phyloP scores from a whole-genome alignment of 495 filamentous ascomycete genomes.

The Viridothelium virens region DNA sequence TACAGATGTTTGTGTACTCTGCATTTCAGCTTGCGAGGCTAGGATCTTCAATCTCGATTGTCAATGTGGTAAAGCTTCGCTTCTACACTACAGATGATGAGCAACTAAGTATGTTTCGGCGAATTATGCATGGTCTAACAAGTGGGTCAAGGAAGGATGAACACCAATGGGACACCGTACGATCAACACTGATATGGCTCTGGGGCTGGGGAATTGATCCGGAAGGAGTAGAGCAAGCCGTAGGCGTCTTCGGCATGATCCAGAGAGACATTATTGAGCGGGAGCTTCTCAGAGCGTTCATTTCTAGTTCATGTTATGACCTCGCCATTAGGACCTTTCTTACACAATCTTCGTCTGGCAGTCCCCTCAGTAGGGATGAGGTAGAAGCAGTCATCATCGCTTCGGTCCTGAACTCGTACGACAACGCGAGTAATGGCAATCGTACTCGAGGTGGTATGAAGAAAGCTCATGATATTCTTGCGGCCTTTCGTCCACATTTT shows the following conservation, averaged over 20 bases:
- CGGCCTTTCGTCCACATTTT: conserved; percentile 61
- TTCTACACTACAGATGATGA: conserved; percentile 53
- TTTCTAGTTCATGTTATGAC: conserved; percentile 52
- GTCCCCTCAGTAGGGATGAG: conserved; percentile 41
- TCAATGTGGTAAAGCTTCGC: conserved; percentile 51
- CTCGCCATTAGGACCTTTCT: conserved; percentile 15
- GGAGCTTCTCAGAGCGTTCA: conserved; percentile 65
- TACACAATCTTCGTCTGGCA: conserved; percentile 25
- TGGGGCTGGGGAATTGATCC: conserved; percentile 62
- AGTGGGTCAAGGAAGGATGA: conserved; percentile 50
- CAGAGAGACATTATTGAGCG: conserved; percentile 56
- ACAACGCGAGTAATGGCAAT: conserved; percentile 87
- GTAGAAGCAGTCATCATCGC: conserved; percentile 61
- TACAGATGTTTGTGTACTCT: conserved; percentile 63
- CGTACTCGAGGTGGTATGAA: conserved; percentile 73
- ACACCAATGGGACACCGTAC: conserved; percentile 57
- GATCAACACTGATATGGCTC: conserved; percentile 72
- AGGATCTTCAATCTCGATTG: conserved; percentile 52
- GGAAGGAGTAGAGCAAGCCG: conserved; percentile 31
- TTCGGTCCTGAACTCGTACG: conserved; percentile 65
- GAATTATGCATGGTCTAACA: conserved; percentile 48
- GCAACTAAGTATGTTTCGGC: conserved; percentile 57
- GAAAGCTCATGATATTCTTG: conserved; percentile 70
- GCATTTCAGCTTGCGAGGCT: conserved; percentile 54
- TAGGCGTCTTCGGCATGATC: conserved; percentile 67